Evolutionary conservation across 1,139 yeast genomes (phyloP).

Genomic region (Saccharomyces hybrid): DNA sequence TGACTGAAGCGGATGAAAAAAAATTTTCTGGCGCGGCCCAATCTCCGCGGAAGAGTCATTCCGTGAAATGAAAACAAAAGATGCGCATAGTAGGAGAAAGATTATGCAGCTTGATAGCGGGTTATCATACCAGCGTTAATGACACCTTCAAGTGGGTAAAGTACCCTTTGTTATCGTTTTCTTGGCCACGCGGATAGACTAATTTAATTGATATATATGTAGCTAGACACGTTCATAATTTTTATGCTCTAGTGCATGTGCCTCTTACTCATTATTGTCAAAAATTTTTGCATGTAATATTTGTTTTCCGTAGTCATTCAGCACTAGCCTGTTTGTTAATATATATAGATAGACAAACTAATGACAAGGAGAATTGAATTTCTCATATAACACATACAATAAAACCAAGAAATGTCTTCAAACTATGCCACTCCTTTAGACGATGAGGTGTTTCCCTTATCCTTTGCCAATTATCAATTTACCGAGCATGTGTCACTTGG

Average conservation of each 20-base stretch:
- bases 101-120: neutral
- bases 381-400: neutral
- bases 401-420: neutral
- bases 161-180: neutral
- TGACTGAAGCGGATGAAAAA: neutral
- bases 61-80: neutral
- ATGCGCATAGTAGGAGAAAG: neutral
- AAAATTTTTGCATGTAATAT: no score
- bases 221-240: neutral
- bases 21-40: neutral
- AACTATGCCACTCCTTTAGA: neutral
- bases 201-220: neutral
- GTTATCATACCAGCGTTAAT: neutral
- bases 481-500: neutral
- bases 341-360: neutral
- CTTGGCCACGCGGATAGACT: neutral
- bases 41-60: neutral
- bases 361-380: neutral
- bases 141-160: neutral
- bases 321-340: neutral
- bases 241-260: neutral
- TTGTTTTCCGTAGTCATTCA: neutral
- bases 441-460: neutral
- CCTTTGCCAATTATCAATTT: neutral
- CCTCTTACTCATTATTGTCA: neutral